A percentile compares a stretch with the other conserved stretches of the same genome.
phyloP scores from a whole-genome alignment of 768 basidiomycete species.

The Crassisporium funariophilum region DNA sequence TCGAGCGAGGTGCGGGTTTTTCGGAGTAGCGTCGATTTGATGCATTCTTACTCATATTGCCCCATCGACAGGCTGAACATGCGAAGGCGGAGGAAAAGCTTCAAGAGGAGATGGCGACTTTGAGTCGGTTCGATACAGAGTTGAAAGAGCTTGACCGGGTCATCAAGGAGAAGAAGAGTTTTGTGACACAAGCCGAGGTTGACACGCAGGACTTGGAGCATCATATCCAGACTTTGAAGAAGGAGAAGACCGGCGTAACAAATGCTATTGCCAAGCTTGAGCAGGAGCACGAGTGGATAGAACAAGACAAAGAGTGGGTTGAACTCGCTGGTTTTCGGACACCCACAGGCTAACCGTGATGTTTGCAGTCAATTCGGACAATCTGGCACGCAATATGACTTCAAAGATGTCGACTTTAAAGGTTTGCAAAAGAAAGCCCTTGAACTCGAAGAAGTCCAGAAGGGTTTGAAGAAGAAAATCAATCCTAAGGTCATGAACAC shows the following conservation, averaged over 20 bases:
- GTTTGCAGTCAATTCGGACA: conserved; percentile 80
- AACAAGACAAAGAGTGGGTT: conserved; percentile 81
- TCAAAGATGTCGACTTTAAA: conserved; percentile 61
- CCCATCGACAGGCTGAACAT: conserved; percentile 48
- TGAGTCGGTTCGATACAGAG: conserved; percentile 88
- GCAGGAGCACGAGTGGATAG: conserved; percentile 86
- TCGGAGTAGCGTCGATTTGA: not conserved
- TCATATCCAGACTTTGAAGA: conserved; percentile 59
- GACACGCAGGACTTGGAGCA: conserved; percentile 68
- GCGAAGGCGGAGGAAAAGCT: conserved; percentile 71
- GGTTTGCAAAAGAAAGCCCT: conserved; percentile 62
- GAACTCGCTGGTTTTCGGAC: not conserved
- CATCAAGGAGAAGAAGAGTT: conserved; percentile 80
- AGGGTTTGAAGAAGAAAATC: conserved; percentile 91
- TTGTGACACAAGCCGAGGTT: conserved; percentile 65
- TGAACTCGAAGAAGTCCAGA: conserved; percentile 77
- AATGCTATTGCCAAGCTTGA: conserved; percentile 68
- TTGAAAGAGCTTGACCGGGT: conserved; percentile 79
- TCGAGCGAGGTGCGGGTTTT: conserved; percentile 43
- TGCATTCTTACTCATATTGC: not conserved
- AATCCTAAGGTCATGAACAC: conserved; percentile 95
- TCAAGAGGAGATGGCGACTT: conserved; percentile 82
- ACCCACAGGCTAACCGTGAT: conserved; percentile 1
- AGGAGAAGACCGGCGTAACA: conserved; percentile 61
- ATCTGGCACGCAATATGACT: conserved; percentile 80